Percentiles rank a stretch among this genome's conserved stretches.
phyloP scores from a whole-genome alignment of 2,329 filamentous ascomycete species.

The Pseudopithomyces maydicus region DNA sequence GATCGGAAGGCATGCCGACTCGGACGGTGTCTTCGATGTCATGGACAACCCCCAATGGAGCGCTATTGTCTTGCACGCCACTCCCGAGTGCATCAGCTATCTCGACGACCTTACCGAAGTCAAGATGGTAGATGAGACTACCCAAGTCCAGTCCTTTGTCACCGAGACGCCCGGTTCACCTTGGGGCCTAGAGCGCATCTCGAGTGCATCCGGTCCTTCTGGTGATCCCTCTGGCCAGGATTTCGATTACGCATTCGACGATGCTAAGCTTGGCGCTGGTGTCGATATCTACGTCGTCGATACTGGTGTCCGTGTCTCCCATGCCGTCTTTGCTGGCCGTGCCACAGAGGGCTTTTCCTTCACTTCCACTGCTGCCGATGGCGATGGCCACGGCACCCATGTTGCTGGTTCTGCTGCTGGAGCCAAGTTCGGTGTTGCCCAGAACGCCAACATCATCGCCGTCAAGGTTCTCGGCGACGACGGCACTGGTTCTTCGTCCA shows the following conservation, averaged over 20 bases:
- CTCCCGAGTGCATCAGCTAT: constrained; percentile 45
- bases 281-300: constrained; percentile 58
- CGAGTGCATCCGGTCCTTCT: constrained; percentile 40
- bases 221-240: constrained; percentile 33
- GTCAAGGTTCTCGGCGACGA: constrained; percentile 57
- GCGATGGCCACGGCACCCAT: constrained; percentile 56
- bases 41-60: constrained; percentile 47
- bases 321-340: constrained; percentile 52
- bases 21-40: constrained; percentile 44
- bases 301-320: constrained; percentile 53
- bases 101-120: constrained; percentile 49
- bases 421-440: constrained; percentile 52
- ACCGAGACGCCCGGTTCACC: constrained; percentile 42
- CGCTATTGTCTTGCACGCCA: constrained; percentile 49
- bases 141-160: constrained; percentile 36
- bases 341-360: constrained; percentile 49
- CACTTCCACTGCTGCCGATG: constrained; percentile 40
- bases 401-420: constrained; percentile 53
- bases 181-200: constrained; percentile 56
- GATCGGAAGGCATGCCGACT: constrained; percentile 40
- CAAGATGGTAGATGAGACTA: constrained; percentile 48
- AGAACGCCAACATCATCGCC: constrained; percentile 54
- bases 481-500: constrained; percentile 52
- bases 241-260: constrained; percentile 50
- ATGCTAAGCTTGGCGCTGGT: constrained; percentile 44